A percentile compares a stretch with the other conserved stretches of the same genome.
phyloP scores from a whole-genome alignment of 495 filamentous ascomycete genomes.

The Podospora fimiseda region DNA sequence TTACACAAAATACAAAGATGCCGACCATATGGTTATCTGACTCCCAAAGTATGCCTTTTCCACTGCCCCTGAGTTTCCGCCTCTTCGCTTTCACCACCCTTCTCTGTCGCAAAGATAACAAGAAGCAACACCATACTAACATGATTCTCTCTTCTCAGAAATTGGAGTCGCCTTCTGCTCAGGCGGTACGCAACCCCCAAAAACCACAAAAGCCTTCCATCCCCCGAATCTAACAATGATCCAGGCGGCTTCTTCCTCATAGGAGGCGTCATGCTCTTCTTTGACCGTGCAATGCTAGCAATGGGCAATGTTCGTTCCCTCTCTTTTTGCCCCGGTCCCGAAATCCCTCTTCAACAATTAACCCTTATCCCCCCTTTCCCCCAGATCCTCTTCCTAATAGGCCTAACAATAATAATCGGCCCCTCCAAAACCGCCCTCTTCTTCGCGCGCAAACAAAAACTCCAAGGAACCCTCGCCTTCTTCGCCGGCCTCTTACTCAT shows the following conservation, averaged over 20 bases:
- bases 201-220: not conserved
- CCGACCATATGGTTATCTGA: slow-evolving; percentile 89
- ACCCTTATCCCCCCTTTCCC: not conserved
- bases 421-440: slow-evolving; percentile 81
- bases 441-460: slow-evolving; percentile 88
- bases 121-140: too few species aligned
- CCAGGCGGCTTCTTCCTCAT: slow-evolving; percentile 87
- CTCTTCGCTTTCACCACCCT: not conserved
- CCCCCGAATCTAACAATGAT: not conserved
- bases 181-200: slow-evolving; percentile 63
- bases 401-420: slow-evolving; percentile 93
- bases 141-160: slow-evolving; percentile 47
- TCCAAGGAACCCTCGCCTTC: slow-evolving; percentile 88
- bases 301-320: slow-evolving; percentile 49
- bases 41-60: slow-evolving; percentile 69
- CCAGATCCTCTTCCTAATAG: slow-evolving; percentile 93
- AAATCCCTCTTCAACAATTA: not conserved
- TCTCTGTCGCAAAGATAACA: not conserved
- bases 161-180: slow-evolving; percentile 94
- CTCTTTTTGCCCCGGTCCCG: not conserved
- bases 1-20: too few species aligned
- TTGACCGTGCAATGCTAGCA: slow-evolving; percentile 82
- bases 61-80: not conserved
- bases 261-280: slow-evolving; percentile 91
- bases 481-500: slow-evolving; percentile 78